Evolutionary conservation across 306 rosid species (phyloP), one percentile per base, ranked within the genome.

Genomic region (Ormosia emarginata): DNA sequence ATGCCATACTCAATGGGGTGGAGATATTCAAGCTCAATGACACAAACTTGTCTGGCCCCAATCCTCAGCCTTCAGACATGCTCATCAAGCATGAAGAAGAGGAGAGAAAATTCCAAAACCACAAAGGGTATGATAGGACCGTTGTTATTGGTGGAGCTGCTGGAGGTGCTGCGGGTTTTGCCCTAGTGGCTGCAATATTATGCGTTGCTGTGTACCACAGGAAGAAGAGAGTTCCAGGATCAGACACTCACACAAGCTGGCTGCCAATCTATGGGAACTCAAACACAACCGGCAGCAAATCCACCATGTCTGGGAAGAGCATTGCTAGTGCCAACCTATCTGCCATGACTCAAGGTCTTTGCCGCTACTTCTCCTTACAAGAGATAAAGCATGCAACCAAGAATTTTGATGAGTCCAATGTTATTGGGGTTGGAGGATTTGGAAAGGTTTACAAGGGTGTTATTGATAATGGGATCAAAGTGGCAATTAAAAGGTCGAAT

Each of bases 391-490:
- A 86, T 0, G 90, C 90, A 70, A 89, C 89, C 5, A 77, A 77
- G 57, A 82, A 32, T 43, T 89, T 89, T 39, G 89, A 89, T 15
- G 92, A 89, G 79, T 72, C 89, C 37, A 82, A 77, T 61, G 90
- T 89, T 11, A 89, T 89, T 72, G 92, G 92, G 46, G 92, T 89
- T 77, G 92, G 92, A 82, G 92, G 92, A 30, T 89, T 89, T 50
- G 90, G 90, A 37, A 89, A 89, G 86, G 92, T 89, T n/a, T 88
- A 88, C 61, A 88, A 83, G 75, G 91, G 89, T 55, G 83, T 57
- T 15, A 65, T 86, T 74, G 91, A 88, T 50, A 72, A 75, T 64
- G 91, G 91, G 74, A 2, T 14, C 4, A 67, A 74, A 68, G 91
- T 88, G 68, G 91, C 89, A 9, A 75, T 88, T 30, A 88, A 88